Conservation (phyloP, 441 rosid genomes). For the Gossypium aridum region DNA sequence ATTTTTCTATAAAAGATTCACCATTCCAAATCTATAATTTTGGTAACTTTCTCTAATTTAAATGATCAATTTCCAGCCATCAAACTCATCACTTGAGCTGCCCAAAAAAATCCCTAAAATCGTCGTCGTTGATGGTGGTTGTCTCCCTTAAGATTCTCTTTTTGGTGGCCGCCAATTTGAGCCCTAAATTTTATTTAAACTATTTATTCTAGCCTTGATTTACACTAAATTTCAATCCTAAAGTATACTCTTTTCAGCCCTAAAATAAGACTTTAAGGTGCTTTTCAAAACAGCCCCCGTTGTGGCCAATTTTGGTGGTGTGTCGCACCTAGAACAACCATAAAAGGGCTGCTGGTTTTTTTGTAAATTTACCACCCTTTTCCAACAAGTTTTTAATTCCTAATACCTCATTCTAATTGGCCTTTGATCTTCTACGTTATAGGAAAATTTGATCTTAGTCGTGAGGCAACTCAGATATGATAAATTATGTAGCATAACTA, state of each 20-base stretch:
- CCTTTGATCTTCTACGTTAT: not conserved
- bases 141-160: not conserved
- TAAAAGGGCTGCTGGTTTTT: not conserved
- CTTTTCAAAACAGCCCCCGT: not conserved
- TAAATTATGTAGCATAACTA: not conserved
- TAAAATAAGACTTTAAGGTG: not conserved
- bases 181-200: not conserved
- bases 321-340: not conserved
- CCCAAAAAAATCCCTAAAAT: not conserved
- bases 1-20: too few relatives aligned
- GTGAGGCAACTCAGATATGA: not conserved
- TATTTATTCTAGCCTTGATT: too few relatives aligned
- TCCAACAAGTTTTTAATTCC: not conserved
- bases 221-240: too few relatives aligned
- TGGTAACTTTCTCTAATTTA: not conserved
- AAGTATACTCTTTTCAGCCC: too few relatives aligned
- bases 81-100: not conserved
- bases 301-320: not conserved
- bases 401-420: not conserved
- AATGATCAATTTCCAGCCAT: not conserved
- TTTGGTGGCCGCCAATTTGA: not conserved
- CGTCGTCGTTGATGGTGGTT: not conserved
- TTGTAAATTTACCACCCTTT: not conserved
- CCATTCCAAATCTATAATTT: not conserved
- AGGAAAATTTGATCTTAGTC: not conserved